Evolutionary conservation across 352 stramenopile species (phyloP).

Genomic region (Globisporangium rhizosaccharum): DNA sequence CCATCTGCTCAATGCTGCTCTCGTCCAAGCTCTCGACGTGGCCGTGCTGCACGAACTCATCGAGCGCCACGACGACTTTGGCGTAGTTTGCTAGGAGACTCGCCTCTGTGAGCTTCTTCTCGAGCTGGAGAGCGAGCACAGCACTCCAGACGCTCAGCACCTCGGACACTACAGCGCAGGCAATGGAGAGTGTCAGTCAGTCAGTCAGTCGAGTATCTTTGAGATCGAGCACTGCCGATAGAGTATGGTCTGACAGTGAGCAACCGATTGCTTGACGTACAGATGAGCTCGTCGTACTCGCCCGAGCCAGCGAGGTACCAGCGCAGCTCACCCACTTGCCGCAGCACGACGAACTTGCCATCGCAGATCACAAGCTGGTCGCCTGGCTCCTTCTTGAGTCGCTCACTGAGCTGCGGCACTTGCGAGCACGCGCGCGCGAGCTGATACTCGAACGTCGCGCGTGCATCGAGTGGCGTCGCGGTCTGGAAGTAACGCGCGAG

Average conservation of each 20-base stretch:
- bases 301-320: slow-evolving; percentile 51
- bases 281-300: slow-evolving; percentile 71
- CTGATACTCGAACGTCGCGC: slow-evolving; percentile 42
- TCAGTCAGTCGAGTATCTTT: background rate
- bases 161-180: slow-evolving; percentile 38
- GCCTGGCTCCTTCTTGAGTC: slow-evolving; percentile 10
- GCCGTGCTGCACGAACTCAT: slow-evolving; percentile 64
- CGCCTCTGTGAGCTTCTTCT: slow-evolving; percentile 65
- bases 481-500: slow-evolving; percentile 63
- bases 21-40: slow-evolving; percentile 50
- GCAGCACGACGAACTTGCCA: slow-evolving; percentile 54
- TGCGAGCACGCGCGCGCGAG: slow-evolving; percentile 40
- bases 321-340: slow-evolving; percentile 49
- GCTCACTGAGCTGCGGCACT: slow-evolving; percentile 26
- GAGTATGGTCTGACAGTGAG: no score
- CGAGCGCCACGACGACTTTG: slow-evolving; percentile 56
- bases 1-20: slow-evolving; percentile 46
- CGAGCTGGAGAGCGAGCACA: slow-evolving; percentile 48
- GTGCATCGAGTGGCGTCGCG: slow-evolving; percentile 32
- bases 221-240: background rate
- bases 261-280: no score
- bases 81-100: slow-evolving; percentile 54
- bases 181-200: background rate
- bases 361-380: slow-evolving; percentile 52
- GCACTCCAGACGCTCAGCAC: slow-evolving; percentile 43